Evolutionary conservation across 768 basidiomycete genomes (phyloP).

Genomic region (Podaxis mareebaensis): DNA sequence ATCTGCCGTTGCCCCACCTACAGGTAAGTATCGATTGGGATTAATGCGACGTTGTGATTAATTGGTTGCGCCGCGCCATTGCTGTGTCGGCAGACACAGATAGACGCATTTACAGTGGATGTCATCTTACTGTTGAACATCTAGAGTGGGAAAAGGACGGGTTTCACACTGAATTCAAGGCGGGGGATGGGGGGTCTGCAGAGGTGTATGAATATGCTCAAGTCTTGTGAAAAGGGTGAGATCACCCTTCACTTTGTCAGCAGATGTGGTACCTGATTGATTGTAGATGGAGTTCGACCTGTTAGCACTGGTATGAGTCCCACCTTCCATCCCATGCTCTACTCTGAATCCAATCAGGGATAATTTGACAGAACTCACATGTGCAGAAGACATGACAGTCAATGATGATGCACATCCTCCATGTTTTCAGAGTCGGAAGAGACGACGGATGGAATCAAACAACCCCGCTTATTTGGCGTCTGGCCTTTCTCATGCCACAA

Average conservation of each 20-base stretch:
- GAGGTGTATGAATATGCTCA: conserved; percentile 58
- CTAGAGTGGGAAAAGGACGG: conserved; percentile 58
- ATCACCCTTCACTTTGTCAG: background rate
- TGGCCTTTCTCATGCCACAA: background rate
- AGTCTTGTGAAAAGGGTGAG: conserved; percentile 34
- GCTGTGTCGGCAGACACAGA: conserved; percentile 22
- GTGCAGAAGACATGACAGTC: conserved; percentile 33
- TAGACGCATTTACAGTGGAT: conserved; percentile 39
- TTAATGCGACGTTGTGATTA: background rate
- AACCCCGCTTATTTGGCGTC: background rate
- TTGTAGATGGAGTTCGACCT: conserved; percentile 41
- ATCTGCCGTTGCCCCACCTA: conserved; percentile 32
- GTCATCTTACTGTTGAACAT: conserved; percentile 66
- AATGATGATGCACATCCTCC: conserved; percentile 15
- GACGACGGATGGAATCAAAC: conserved; percentile 20
- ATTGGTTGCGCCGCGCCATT: background rate
- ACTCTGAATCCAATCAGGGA: conserved; percentile 27
- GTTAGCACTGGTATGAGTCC: conserved; percentile 36
- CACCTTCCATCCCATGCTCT: background rate
- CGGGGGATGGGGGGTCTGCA: conserved; percentile 62
- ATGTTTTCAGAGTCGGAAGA: conserved; percentile 15
- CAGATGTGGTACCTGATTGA: conserved; percentile 1
- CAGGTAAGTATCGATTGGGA: conserved; percentile 30
- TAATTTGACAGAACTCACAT: conserved; percentile 36
- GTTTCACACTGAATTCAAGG: conserved; percentile 43